Evolutionary conservation across 208 protist genomes (phyloP).

Genomic region (Acanthamoeba lenticulata): DNA sequence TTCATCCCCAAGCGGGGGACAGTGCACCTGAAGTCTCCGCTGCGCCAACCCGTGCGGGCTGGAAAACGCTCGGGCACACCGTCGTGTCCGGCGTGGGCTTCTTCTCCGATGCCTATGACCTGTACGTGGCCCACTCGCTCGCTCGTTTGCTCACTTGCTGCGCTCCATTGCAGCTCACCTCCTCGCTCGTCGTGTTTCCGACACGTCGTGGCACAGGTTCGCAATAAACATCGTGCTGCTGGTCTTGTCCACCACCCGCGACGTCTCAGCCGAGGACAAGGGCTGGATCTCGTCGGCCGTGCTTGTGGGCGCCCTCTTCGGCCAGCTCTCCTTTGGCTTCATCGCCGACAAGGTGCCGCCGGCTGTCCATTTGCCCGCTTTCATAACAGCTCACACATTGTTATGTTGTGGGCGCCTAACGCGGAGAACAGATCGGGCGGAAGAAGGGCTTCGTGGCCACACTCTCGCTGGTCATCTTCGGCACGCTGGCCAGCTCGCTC

Average conservation of each 20-base stretch:
- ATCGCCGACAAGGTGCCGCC: conserved; percentile 72
- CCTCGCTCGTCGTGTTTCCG: not conserved
- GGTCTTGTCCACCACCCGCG: conserved; percentile 39
- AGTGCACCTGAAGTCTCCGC: no score
- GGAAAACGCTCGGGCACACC: no score
- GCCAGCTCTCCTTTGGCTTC: conserved; percentile 81
- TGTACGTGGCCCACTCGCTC: conserved; percentile 13
- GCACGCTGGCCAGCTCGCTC: conserved; percentile 52
- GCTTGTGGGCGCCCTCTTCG: conserved; percentile 72
- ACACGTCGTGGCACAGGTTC: not conserved
- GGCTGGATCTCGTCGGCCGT: conserved; percentile 54
- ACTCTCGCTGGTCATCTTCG: conserved; percentile 73
- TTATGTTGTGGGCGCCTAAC: not conserved
- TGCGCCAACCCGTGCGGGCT: no score
- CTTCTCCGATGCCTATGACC: conserved; percentile 81
- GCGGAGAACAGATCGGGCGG: conserved; percentile 59
- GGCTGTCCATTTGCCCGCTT: not conserved
- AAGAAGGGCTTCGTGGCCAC: conserved; percentile 74
- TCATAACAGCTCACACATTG: not conserved
- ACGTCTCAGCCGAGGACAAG: conserved; percentile 11
- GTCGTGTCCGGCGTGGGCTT: conserved; percentile 66
- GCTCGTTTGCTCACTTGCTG: not conserved
- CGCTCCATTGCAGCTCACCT: not conserved
- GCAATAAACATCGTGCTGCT: conserved; percentile 76
- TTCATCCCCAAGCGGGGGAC: no score